phyloP scores from a whole-genome alignment of 441 rosid species.

The Brassica hybrid region DNA sequence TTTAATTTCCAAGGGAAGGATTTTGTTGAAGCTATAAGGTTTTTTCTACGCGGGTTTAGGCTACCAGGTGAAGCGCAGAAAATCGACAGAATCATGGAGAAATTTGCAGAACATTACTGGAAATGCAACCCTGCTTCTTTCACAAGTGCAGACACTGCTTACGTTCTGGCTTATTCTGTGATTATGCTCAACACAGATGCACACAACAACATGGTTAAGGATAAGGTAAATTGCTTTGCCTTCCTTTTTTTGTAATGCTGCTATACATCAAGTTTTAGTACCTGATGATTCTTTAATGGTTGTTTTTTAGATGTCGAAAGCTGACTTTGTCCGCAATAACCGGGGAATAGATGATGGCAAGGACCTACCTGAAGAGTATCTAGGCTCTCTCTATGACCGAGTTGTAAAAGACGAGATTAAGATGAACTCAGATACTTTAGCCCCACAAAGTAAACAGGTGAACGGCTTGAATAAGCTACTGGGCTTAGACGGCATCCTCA shows the following conservation, averaged over 20 bases:
- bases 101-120: constrained; percentile 98
- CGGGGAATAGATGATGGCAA: constrained; percentile 97
- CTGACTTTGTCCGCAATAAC: constrained; percentile 89
- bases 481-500: constrained; percentile 93
- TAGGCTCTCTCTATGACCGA: constrained; percentile 84
- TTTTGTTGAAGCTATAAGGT: constrained; percentile 95
- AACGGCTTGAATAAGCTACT: constrained; percentile 88
- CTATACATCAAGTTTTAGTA: no score
- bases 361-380: constrained; percentile 91
- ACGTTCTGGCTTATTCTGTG: constrained; percentile 98
- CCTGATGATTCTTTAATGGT: constrained; percentile 12
- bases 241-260: constrained; percentile 5
- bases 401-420: constrained; percentile 91
- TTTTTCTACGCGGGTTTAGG: constrained; percentile 92
- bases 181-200: constrained; percentile 99
- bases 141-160: constrained; percentile 97
- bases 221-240: constrained; percentile 64
- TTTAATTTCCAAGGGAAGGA: constrained; percentile 78
- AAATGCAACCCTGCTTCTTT: constrained; percentile 95
- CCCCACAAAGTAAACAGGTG: constrained; percentile 85
- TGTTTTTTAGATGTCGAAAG: constrained; percentile 79
- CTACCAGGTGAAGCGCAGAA: constrained; percentile 99
- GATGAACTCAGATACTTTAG: constrained; percentile 84
- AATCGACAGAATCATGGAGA: constrained; percentile 98
- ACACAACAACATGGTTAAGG: constrained; percentile 97